Evolutionary conservation across 2,329 filamentous ascomycete genomes (phyloP), one percentile per base, ranked within the genome.

Genomic region (Ophiostoma ulmi): DNA sequence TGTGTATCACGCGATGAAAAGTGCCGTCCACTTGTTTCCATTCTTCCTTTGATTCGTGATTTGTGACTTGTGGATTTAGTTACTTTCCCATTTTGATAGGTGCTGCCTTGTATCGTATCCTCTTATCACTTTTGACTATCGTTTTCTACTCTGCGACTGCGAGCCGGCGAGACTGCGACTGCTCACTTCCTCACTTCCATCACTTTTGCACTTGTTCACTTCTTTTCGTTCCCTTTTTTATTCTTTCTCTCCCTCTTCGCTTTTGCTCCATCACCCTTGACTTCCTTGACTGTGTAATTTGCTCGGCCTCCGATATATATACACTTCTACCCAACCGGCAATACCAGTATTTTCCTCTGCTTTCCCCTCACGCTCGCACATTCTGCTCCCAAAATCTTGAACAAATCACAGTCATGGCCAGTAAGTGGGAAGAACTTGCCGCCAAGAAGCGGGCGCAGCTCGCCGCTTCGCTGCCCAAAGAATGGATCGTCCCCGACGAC

Each of bases 401-500:
- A 35, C 6, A 4, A 65, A 44, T 6, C 63, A 22, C n/a, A 20
- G 13, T 10, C 35, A 44, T 14, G 11, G 63, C 65, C 52, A n/a
- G 55, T 14, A 68, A 31, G 26, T 85, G 83, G 83, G 79, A 84
- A 74, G 74, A 78, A 5, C 76, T 82, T 35, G 80, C 78, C 3
- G 79, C 79, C n/a, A 77, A 78, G 70, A 85, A 85, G 75, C 80
- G 82, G 36, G 77, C 79, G 63, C 77, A 79, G 6, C 79, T 85
- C 6, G 74, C 73, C 6, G 77, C 79, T 63, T 84, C 84, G 0
- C 87, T 90, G 69, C 87, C 88, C 0, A 70, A 79, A 1, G 83
- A 88, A 75, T 90, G 86, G 84, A 80, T 81, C 69, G 82, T 90
- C 6, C 86, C 87, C 0, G 76, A 77, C 6, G 76, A 83, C 67